Base-by-base conservation (phyloP, 169 alveolate species). In the Eimeria nieschulzi region DNA sequence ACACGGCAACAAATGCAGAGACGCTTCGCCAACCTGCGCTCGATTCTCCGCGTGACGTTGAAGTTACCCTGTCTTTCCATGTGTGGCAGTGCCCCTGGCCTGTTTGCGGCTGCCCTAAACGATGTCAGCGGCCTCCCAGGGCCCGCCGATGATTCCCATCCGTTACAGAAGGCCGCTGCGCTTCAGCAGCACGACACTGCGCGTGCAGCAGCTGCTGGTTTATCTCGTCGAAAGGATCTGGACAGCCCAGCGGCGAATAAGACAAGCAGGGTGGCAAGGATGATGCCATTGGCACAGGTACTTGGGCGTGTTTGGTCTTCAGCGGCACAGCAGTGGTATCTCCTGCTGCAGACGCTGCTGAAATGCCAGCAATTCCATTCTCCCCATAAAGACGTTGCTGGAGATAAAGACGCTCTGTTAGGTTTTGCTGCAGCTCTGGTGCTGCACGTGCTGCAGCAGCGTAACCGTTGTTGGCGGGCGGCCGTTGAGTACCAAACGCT, bases 1-100 rank as follows among this genome's bases (percentile, higher is more conserved):
- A 78, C 87, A 13, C 83, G 90, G 83, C 93, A 90, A 90, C 93
- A 90, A 61, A 71, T 90, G 83, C 93, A 78, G 33, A 72, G 93
- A 15, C 68, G 33, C 7, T 82, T 82, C 63, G 51, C 75, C 33
- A 55, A 63, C 21, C 76, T 82, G 13, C 90, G 90, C 21, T n/a
- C 54, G 21, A 23, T 83, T 66, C 76, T 90, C 17, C 88, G 70
- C 54, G 23, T 7, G 53, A 51, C 39, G 33, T 26, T 90, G 53
- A 70, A 90, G 66, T 46, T 90, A 26, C 93, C 93, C 19, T 82
- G 90, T 39, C 90, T 83, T 55, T 13, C 84, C 12, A 23, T 63
- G 78, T 33, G 80, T 56, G 83, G 93, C 46, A 55, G 83, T 66
- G 64, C 39, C 78, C 21, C 46, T 2, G 71, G 61, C 75, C 90